Evolutionary conservation across 352 stramenopile species (phyloP).

Genomic region (Phytophthora hibernalis): DNA sequence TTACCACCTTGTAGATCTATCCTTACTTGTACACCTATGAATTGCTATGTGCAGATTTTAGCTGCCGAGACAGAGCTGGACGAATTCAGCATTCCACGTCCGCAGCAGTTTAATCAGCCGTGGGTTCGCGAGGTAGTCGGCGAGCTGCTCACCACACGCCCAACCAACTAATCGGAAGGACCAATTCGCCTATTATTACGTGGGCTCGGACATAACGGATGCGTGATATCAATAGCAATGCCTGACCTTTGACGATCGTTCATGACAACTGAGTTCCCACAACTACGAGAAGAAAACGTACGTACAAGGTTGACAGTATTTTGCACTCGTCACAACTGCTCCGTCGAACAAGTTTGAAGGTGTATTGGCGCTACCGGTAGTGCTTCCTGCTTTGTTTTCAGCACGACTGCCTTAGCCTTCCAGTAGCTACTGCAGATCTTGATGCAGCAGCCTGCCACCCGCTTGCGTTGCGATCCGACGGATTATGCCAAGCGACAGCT

Average conservation of each 20-base stretch:
- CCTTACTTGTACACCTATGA: background rate
- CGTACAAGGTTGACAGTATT: constrained; percentile 10
- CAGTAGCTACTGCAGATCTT: constrained; percentile 37
- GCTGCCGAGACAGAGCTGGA: constrained; percentile 65
- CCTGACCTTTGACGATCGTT: constrained; percentile 28
- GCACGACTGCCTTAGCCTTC: background rate
- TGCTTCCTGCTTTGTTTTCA: constrained; percentile 4
- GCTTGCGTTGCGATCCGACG: constrained; percentile 77
- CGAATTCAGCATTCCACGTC: constrained; percentile 61
- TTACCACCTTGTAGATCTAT: background rate
- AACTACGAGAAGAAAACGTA: constrained; percentile 18
- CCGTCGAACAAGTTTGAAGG: background rate
- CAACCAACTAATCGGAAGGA: constrained; percentile 16
- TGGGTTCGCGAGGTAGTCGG: constrained; percentile 64
- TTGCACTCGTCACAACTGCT: constrained; percentile 18
- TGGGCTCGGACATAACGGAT: constrained; percentile 24
- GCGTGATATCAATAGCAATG: constrained; percentile 45
- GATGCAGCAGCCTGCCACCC: constrained; percentile 54
- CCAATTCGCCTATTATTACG: constrained; percentile 16
- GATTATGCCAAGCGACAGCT: constrained; percentile 85
- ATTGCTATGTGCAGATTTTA: constrained; percentile 41
- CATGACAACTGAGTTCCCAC: constrained; percentile 12
- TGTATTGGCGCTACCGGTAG: background rate
- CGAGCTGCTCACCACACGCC: constrained; percentile 36
- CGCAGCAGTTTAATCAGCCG: constrained; percentile 73